Evolutionary conservation across 1,284 basidiomycete species (phyloP).

Genomic region (Omphalotus olearius): DNA sequence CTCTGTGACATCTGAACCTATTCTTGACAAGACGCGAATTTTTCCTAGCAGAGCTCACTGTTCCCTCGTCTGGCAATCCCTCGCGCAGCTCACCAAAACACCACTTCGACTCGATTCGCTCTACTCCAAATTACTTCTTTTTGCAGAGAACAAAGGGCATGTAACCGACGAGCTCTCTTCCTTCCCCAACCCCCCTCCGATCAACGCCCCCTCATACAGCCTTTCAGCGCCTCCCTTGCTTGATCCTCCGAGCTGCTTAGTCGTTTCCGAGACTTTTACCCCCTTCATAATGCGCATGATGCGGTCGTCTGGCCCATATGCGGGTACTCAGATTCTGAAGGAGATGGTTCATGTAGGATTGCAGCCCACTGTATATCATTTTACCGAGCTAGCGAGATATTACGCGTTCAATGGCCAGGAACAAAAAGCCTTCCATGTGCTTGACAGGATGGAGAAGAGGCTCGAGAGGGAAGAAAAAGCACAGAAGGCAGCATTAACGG

Average conservation of each 20-base stretch:
- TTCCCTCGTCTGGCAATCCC: slow-evolving; percentile 31
- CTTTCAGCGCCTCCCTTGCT: slow-evolving; percentile 11
- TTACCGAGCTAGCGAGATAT: slow-evolving; percentile 33
- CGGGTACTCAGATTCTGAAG: slow-evolving; percentile 27
- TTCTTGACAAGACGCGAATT: slow-evolving; percentile 2
- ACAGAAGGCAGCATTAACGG: neutral
- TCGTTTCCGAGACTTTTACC: slow-evolving; percentile 29
- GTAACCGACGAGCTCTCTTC: neutral
- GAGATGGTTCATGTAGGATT: slow-evolving; percentile 33
- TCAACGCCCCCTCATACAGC: neutral
- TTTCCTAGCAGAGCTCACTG: slow-evolving; percentile 28
- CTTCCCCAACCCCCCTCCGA: neutral
- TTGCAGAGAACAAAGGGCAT: slow-evolving; percentile 6
- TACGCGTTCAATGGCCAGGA: slow-evolving; percentile 29
- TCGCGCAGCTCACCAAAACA: slow-evolving; percentile 14
- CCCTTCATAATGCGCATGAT: slow-evolving; percentile 33
- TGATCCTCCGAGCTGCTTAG: slow-evolving; percentile 12
- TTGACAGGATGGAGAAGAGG: slow-evolving; percentile 28
- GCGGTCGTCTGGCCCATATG: slow-evolving; percentile 18
- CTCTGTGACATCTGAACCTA: neutral
- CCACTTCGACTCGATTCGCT: slow-evolving; percentile 20
- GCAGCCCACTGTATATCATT: slow-evolving; percentile 32
- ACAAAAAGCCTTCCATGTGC: slow-evolving; percentile 25
- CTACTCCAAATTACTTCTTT: slow-evolving; percentile 25
- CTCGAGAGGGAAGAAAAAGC: neutral